Evolutionary conservation across 2,329 filamentous ascomycete species (phyloP), one percentile per base, ranked within the genome.

Genomic region (Teratosphaeriaceae sp.): DNA sequence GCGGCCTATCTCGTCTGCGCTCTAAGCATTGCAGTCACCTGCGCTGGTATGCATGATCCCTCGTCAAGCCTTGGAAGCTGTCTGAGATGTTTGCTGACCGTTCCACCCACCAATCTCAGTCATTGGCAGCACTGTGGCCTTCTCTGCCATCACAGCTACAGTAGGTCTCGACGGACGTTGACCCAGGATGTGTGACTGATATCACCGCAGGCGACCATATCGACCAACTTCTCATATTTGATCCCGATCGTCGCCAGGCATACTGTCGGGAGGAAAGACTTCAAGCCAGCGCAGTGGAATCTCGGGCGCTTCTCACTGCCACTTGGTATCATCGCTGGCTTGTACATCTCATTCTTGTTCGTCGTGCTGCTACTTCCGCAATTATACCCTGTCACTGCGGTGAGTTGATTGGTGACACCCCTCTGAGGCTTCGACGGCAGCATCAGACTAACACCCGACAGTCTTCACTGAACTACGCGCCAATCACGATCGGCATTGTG

Each of bases 161-260:
- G 62, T 38, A 23, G 24, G 35, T 16, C 11, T 4, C 12, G 5
- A 30, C 12, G n/a, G n/a, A n/a, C n/a, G n/a, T n/a, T 7, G 16
- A 8, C 30, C 30, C 7, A 8, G 9, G 8, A 34, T 16, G 11
- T 34, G 9, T 34, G 15, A 9, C 7, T 34, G 9, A 11, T 11
- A 8, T 9, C 9, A 8, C 9, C 30, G 8, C n/a, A 38, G 35
- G 35, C 37, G 3, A 66, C 64, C 1, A 63, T 67, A 35, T 57
- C 61, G 5, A 65, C 63, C 1, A 68, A 68, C 33, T 54, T 66
- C 27, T 61, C 57, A 2, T 68, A 67, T 39, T 54, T 66, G 15
- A 62, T 67, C 35, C 65, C 65, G 2, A 67, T 68, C 31, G 45
- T 63, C 1, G 64, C 65, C 3, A 52, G 65, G 13, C 62, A 67